These are phyloP conservation scores for Fibroporia radiculosa DNA, from an alignment of 768 basidiomycete genomes.

Conservation along the genomic window DNA sequence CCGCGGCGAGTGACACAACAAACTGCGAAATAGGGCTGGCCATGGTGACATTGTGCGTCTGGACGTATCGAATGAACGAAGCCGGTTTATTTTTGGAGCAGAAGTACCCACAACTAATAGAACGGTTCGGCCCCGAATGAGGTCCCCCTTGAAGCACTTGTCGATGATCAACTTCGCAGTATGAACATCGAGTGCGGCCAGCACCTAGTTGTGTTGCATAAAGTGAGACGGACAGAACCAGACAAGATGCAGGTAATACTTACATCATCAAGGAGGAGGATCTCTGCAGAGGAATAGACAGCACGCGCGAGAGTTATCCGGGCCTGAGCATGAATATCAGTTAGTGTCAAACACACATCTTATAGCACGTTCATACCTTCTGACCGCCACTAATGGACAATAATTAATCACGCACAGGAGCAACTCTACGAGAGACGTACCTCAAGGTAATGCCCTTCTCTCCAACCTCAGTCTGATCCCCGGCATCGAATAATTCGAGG, in stretches of 20 bases:
- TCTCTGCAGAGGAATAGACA: conserved; percentile 50
- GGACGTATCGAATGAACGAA: not conserved
- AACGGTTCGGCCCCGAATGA: conserved; percentile 42
- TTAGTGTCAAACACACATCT: too few relatives aligned
- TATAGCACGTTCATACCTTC: conserved; percentile 29
- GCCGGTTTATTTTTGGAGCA: not conserved
- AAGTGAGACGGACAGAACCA: not conserved
- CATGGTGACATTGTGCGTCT: conserved; percentile 47
- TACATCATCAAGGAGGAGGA: conserved; percentile 71
- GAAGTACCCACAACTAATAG: conserved; percentile 38
- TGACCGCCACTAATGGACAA: conserved; percentile 32
- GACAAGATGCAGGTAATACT: not conserved
- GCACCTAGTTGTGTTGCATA: conserved; percentile 21
- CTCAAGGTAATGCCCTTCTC: conserved; percentile 35
- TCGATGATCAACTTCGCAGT: conserved; percentile 46
- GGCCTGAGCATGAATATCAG: conserved; percentile 22
- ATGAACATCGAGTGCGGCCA: conserved; percentile 46
- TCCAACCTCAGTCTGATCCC: conserved; percentile 30
- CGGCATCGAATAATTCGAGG: conserved; percentile 26
- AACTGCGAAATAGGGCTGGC: conserved; percentile 43
- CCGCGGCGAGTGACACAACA: conserved; percentile 43
- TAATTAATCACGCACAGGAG: not conserved
- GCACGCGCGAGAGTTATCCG: conserved; percentile 43
- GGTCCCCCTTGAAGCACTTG: conserved; percentile 39
- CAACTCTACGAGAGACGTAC: conserved; percentile 7